Conservation (phyloP, 1,139 yeast species). For the Saccharomyces pastorianus region DNA sequence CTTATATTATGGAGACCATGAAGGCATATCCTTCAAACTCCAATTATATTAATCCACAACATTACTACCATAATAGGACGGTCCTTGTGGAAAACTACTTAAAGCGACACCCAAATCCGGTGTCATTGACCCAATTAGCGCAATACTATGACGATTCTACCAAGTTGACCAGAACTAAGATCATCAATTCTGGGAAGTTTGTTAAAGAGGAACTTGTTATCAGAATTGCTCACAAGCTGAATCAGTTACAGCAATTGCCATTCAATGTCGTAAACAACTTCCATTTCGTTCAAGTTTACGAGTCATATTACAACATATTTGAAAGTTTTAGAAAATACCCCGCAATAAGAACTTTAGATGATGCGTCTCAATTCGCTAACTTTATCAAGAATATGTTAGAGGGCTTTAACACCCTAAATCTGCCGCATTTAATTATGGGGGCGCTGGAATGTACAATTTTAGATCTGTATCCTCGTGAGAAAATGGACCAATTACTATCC, state of each 20-base stretch:
- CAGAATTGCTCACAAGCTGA: slow-evolving; percentile 69
- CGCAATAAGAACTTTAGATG: slow-evolving; percentile 55
- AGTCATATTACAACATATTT: slow-evolving; percentile 79
- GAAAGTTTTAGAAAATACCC: slow-evolving; percentile 73
- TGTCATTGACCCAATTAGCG: slow-evolving; percentile 77
- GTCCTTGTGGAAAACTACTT: slow-evolving; percentile 56
- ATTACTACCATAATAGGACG: slow-evolving; percentile 73
- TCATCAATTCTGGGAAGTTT: slow-evolving; percentile 76
- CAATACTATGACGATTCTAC: slow-evolving; percentile 65
- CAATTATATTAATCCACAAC: slow-evolving; percentile 44
- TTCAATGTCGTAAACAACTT: slow-evolving; percentile 77
- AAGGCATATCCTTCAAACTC: slow-evolving; percentile 30
- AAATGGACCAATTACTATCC: slow-evolving; percentile 66
- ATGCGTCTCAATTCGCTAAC: slow-evolving; percentile 64
- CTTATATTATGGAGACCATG: slow-evolving; percentile 26
- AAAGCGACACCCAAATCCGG: slow-evolving; percentile 71
- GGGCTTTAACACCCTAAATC: slow-evolving; percentile 68
- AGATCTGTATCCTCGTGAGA: slow-evolving; percentile 50
- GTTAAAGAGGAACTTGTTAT: slow-evolving; percentile 80
- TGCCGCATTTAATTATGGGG: slow-evolving; percentile 89
- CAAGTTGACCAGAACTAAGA: slow-evolving; percentile 61
- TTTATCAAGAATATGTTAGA: slow-evolving; percentile 52
- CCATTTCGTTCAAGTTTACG: slow-evolving; percentile 81
- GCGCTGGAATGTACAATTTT: slow-evolving; percentile 73
- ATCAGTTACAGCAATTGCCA: slow-evolving; percentile 75